phyloP scores from a whole-genome alignment of 169 alveolate genomes.

The Babesia gibsoni region DNA sequence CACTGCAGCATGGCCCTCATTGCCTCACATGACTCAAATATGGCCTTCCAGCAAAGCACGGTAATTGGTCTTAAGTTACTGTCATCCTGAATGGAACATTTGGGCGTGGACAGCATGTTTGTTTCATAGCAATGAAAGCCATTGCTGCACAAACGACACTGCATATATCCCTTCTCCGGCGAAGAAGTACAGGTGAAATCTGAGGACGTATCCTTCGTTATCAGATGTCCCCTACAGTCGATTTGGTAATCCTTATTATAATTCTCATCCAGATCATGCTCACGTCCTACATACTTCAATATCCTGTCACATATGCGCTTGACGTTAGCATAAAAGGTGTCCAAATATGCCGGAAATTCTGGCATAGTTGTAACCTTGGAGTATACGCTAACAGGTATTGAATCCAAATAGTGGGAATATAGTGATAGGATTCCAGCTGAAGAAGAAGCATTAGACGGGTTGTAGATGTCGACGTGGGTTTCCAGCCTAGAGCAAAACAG shows the following conservation, averaged over 20 bases:
- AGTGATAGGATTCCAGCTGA: slow-evolving; percentile 25
- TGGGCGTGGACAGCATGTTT: slow-evolving; percentile 17
- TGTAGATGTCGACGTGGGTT: background rate
- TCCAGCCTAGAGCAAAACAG: background rate
- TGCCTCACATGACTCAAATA: slow-evolving; percentile 4
- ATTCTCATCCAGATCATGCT: background rate
- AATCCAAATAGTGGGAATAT: slow-evolving; percentile 20
- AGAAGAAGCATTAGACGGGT: background rate
- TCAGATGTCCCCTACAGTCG: slow-evolving; percentile 28
- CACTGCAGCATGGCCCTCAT: slow-evolving; percentile 25
- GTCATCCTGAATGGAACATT: slow-evolving; percentile 32
- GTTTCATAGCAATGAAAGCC: background rate
- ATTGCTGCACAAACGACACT: background rate
- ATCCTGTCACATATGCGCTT: background rate
- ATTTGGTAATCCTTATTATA: slow-evolving; percentile 4
- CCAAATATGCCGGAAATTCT: background rate
- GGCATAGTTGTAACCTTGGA: slow-evolving; percentile 5
- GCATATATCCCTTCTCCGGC: background rate
- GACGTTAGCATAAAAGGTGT: background rate
- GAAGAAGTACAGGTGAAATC: background rate
- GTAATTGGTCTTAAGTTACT: slow-evolving; percentile 31
- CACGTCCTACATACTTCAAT: slow-evolving; percentile 17
- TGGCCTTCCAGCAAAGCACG: slow-evolving; percentile 41
- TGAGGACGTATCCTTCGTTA: background rate
- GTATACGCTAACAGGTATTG: slow-evolving; percentile 10